Base-by-base conservation (phyloP, 2,329 filamentous ascomycete genomes). In the Rutstroemia sp. region DNA sequence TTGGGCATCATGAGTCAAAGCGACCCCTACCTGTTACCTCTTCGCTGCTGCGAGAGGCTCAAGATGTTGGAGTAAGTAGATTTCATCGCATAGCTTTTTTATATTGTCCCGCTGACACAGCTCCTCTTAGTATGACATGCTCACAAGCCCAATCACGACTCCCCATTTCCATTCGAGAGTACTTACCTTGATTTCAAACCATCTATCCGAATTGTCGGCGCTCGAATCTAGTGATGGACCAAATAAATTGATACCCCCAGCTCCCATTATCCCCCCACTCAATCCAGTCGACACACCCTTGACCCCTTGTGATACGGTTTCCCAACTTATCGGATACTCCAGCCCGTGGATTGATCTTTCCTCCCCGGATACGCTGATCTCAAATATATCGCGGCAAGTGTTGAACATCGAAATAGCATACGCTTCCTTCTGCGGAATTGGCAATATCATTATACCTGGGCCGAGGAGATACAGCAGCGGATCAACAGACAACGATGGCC, bases 281-380 rank as follows among this genome's bases (percentile, higher is more conserved):
- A 88, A 86, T 0, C 86, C 90, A 10, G 81, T 88, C 59, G 92
- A 96, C 69, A 92, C 90, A 0, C 82, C 80, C 19, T 75, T 94
- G 54, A 83, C 83, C 49, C 88, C 88, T 5, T 80, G 80, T 57
- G 78, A 82, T 14, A 79, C 80, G 60, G 82, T 91, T 59, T 83
- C 84, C 61, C 88, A 91, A 52, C 77, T 94, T 58, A 80, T 95
- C 49, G 89, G 85, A 14, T 86, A 87, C 57, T 83, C 84, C n/a
- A 96, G 91, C 71, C 82, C 90, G 5, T 97, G 92, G 92, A 92
- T 96, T 63, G 92, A 97, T 69, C 75, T 97, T 12, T 87, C 86
- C 65, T 95, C 92, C 2, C 74, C 84, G 1, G 87, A 96, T 70
- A 88, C 91, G 6, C 72, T 92, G 60, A 85, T 97, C 61, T 85